Base-by-base conservation (phyloP, 441 rosid species). In the Flueggea neowawraea region DNA sequence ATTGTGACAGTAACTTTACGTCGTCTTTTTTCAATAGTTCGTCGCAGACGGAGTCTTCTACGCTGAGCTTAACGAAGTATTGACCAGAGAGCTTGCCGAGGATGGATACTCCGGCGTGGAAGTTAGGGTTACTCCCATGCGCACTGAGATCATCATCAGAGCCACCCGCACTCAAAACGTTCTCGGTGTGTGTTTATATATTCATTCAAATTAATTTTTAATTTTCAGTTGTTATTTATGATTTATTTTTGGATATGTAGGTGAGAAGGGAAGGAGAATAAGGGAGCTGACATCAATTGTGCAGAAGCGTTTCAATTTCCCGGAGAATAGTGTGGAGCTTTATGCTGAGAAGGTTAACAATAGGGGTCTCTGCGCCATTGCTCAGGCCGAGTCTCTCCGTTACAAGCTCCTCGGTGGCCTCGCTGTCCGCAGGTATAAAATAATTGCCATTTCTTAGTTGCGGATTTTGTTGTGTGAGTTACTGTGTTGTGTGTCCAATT, bases 321-420 rank as follows among this genome's bases (percentile, higher is more conserved):
- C 92, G 0, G 84, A 70, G 70, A 85, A 78, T 75, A 85, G 95
- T n/a, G 93, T 88, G 5, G 96, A 88, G 77, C 81, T 90, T 16
- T 88, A 84, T 12, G 97, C 96, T 6, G 97, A 88, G 71, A 91
- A 86, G 73, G 94, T 86, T 15, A 71, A 69, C 72, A 86, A 79
- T 72, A 84, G 94, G 58, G 97, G 97, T 4, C 91, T 91, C 6
- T 91, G 96, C 56, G 97, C 97, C 16, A 82, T 88, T 67, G 97
- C 96, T n/a, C 95, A 88, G 76, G 97, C 91, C 0, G 96, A 86
- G 76, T 91, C 97, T 62, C 90, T 91, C 14, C 94, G 97, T 33
- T 88, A 88, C 90, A 88, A 91, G 84, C 87, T 91, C 22, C 91
- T 91, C 14, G 91, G 96, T 28, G 97, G 96, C 1, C 97, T 91